phyloP scores from a whole-genome alignment of 1,139 yeast species.

The Debaryomyces singareniensis region DNA sequence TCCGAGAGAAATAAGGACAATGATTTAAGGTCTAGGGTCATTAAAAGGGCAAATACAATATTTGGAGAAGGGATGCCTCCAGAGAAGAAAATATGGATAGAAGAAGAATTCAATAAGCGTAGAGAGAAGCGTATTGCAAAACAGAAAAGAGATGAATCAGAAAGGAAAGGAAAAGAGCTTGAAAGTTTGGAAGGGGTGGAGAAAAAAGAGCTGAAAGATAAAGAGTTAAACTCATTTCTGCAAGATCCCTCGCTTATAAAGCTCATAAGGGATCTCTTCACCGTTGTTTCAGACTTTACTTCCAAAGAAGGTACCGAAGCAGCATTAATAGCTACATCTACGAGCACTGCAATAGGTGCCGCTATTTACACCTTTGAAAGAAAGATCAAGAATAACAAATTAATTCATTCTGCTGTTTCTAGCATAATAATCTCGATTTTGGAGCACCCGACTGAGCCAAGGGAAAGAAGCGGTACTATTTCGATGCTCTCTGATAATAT shows the following conservation, averaged over 20 bases:
- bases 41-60: conserved; percentile 59
- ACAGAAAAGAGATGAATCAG: conserved; percentile 21
- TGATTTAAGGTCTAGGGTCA: conserved; percentile 73
- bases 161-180: conserved; percentile 2
- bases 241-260: conserved; percentile 19
- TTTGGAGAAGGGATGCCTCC: conserved; percentile 59
- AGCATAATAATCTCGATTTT: conserved; percentile 24
- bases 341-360: conserved; percentile 31
- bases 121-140: conserved; percentile 50
- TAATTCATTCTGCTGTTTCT: conserved; percentile 18
- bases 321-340: conserved; percentile 36
- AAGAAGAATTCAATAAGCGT: conserved; percentile 62
- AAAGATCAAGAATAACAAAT: conserved; percentile 7
- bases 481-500: background rate
- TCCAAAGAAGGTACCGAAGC: conserved; percentile 29
- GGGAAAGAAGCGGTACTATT: background rate
- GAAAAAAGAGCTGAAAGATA: conserved; percentile 3
- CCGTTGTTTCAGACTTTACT: conserved; percentile 28
- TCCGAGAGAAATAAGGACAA: conserved; percentile 79
- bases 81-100: conserved; percentile 65
- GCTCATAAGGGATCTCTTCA: conserved; percentile 29
- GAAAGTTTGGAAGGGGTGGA: conserved; percentile 1
- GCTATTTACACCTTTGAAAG: conserved; percentile 24
- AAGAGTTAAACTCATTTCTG: conserved; percentile 5
- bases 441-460: conserved; percentile 11